These are phyloP conservation scores for Pseudogymnoascus verrucosus DNA, from an alignment of 2,329 filamentous ascomycete species.

Conservation along the genomic window DNA sequence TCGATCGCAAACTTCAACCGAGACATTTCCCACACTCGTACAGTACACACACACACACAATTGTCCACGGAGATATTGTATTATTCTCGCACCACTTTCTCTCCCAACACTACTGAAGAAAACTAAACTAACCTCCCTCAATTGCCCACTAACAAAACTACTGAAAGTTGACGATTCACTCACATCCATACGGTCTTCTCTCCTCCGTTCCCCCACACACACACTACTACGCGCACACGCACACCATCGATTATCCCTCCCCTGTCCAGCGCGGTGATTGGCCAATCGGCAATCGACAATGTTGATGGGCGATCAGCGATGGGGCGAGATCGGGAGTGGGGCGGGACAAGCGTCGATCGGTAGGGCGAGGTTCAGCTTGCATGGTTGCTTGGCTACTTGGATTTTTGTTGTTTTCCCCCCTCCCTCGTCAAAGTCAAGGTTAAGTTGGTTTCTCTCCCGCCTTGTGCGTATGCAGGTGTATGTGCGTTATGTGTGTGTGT, in stretches of 20 bases:
- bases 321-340: neutral
- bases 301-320: neutral
- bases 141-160: neutral
- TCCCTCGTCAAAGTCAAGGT: neutral
- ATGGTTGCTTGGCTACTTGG: too few species aligned
- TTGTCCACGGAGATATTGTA: neutral
- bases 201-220: neutral
- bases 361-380: neutral
- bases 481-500: neutral
- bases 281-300: neutral
- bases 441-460: neutral
- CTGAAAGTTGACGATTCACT: neutral
- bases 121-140: neutral
- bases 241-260: neutral
- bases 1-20: neutral
- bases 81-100: neutral
- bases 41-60: neutral
- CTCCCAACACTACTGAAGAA: neutral
- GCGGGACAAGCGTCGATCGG: neutral
- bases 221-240: neutral
- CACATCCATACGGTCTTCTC: neutral
- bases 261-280: neutral
- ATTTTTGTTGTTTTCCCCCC: neutral
- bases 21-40: neutral
- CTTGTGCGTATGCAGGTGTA: neutral